Percentiles rank a stretch among this genome's conserved stretches.
Evolutionary conservation across 441 rosid genomes (phyloP).

Genomic region (Pelargonium fulgidum): DNA sequence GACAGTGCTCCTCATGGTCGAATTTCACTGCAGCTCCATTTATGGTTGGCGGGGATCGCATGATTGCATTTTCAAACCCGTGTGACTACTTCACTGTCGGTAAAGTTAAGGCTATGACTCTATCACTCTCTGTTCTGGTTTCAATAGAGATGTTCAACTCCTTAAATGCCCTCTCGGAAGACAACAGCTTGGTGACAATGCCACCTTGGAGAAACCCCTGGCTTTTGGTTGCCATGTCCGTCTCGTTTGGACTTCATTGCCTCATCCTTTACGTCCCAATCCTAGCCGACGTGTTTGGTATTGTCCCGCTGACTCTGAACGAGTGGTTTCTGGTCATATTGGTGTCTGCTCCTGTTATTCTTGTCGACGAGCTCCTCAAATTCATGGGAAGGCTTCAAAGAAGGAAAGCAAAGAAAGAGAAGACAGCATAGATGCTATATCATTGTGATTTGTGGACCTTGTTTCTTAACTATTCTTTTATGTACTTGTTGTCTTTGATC

Average conservation of each 20-base stretch:
- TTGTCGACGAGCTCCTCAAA: conserved; percentile 79
- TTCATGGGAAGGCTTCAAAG: conserved; percentile 60
- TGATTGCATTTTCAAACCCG: conserved; percentile 31
- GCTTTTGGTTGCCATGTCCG: conserved; percentile 73
- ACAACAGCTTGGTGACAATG: conserved; percentile 67
- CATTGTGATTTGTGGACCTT: not conserved
- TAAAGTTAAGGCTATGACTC: conserved; percentile 83
- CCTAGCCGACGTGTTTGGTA: conserved; percentile 71
- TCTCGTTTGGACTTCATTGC: conserved; percentile 79
- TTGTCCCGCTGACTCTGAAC: conserved; percentile 72
- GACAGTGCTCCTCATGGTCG: conserved; percentile 39
- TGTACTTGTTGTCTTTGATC: conserved; percentile 3
- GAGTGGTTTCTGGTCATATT: conserved; percentile 83
- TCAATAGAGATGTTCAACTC: conserved; percentile 98
- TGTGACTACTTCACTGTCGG: conserved; percentile 77
- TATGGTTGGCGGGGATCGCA: conserved; percentile 33
- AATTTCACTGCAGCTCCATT: conserved; percentile 38
- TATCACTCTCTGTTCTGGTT: conserved; percentile 83
- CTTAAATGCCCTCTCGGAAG: conserved; percentile 86
- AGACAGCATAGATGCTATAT: conserved; percentile 28
- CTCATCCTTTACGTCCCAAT: conserved; percentile 79
- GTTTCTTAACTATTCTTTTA: conserved; percentile 14
- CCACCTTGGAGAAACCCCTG: conserved; percentile 96
- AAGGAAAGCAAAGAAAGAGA: conserved; percentile 32
- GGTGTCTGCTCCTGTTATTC: conserved; percentile 70